Evolutionary conservation across 768 basidiomycete genomes (phyloP), one percentile per base, ranked within the genome.

Genomic region (Xerocomus brunneocitrinus): DNA sequence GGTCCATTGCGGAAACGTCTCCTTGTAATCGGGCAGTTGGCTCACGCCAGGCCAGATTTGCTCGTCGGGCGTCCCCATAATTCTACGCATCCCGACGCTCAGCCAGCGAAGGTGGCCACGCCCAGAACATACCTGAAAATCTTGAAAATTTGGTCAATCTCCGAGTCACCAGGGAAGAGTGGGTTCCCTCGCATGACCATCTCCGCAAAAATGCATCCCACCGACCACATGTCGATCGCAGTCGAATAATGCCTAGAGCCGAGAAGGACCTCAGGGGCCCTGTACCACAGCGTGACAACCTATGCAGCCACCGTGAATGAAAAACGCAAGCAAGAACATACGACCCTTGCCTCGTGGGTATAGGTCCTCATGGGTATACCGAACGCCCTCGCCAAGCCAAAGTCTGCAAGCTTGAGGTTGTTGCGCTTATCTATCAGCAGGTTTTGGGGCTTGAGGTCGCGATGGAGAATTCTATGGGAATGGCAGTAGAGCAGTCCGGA

Each of bases 161-260:
- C 97, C 27, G 97, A 98, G 73, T 99, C 97, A 5, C 97, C 97
- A 24, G 97, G 95, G 80, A 99, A 99, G 12, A 98, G 77, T 2
- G 95, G 82, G 82, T 67, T 85, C 59, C 89, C 89, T 55, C 83
- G 80, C 88, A 95, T 91, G 50, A 92, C 87, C 95, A 98, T 98
- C 74, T 99, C 97, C 8, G 95, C 95, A 65, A 97, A 92, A 68
- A 99, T 98, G 66, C 95, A 98, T 0, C 89, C 97, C 22, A 99
- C 95, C n/a, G 92, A 95, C 97, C 97, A 99, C 92, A 98, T 97
- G 73, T 99, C 97, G 64, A 99, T 90, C 3, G 93, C 91, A 2
- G 97, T 99, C 14, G 92, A 87, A 73, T 99, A 99, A 69, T 98
- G 94, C 40, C 95, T 85, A 5, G 91, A 89, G 30, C 95, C 95